Base-by-base conservation (phyloP, 2,329 filamentous ascomycete genomes). In the Claviceps digitariae region DNA sequence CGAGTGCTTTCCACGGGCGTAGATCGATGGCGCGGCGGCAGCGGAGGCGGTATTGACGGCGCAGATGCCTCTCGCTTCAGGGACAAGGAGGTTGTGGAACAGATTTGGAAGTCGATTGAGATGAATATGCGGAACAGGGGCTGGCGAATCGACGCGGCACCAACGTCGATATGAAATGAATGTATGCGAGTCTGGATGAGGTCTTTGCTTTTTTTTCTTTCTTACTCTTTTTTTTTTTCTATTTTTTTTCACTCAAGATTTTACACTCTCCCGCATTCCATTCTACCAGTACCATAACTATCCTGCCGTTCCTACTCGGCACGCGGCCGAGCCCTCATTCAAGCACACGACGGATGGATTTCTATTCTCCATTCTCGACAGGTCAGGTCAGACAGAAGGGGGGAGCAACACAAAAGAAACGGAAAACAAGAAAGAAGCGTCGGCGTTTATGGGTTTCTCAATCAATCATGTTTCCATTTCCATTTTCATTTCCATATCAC, bases 71-170 rank as follows among this genome's bases (percentile, higher is more conserved):
- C 77, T 55, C 74, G 77, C 13, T 97, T 91, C 83, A 78, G 91
- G 61, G 93, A 98, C 69, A 79, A 90, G 50, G 93, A 97, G 72
- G 83, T 94, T 20, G 89, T 96, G 10, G 93, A 97, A 75, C 77
- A 82, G 55, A 88, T 98, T 57, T 98, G 93, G 93, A 86, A 86
- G 64, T 75, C 81, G 4, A 86, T 98, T 58, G 93, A 97, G 75
- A 78, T 77, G 59, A 86, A 86, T 57, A 97, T 98, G 93, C 79
- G 84, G 62, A 76, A 77, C 56, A 88, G 84, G 66, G 91, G 90
- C 2, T 96, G 90, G 89, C 81, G 77, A 53, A 83, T 78, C 64
- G 86, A 90, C 61, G 79, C 78, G 7, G 81, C 83, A 10, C 83
- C 84, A 2, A 67, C 73, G 21, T 72, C 73, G 50, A 76, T 80